Percentiles rank a stretch among this genome's conserved stretches.
These are phyloP conservation scores for Wickerhamiella hasegawae DNA, from an alignment of 805 yeast species.

Conservation along the genomic window DNA sequence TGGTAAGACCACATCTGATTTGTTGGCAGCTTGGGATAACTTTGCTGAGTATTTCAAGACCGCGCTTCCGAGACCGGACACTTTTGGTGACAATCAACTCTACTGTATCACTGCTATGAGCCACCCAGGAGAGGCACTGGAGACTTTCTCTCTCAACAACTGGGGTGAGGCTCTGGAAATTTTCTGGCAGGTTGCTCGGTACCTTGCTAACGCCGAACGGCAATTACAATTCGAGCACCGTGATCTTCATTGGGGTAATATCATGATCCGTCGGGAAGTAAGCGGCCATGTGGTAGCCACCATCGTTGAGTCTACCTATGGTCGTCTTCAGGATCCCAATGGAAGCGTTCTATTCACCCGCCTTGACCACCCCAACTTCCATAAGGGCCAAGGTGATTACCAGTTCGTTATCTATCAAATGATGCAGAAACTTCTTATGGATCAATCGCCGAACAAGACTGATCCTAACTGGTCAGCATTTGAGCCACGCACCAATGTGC, in stretches of 20 bases:
- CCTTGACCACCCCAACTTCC: conserved; percentile 50
- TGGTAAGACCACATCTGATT: not conserved
- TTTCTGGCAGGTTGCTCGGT: conserved; percentile 37
- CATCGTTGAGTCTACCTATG: conserved; percentile 23
- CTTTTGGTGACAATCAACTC: not conserved
- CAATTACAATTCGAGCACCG: conserved; percentile 49
- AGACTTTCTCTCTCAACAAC: conserved; percentile 25
- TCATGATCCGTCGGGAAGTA: conserved; percentile 28
- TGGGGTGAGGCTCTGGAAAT: conserved; percentile 27
- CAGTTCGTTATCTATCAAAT: conserved; percentile 44
- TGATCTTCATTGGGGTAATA: conserved; percentile 52
- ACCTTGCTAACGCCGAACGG: conserved; percentile 36
- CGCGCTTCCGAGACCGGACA: not conserved
- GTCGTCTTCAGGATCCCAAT: conserved; percentile 19
- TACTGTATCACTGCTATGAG: not conserved
- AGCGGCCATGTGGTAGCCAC: conserved; percentile 3
- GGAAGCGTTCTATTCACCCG: conserved; percentile 30
- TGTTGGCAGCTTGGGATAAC: conserved; percentile 27
- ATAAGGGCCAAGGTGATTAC: conserved; percentile 42
- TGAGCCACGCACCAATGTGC: conserved; percentile 36
- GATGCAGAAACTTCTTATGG: conserved; percentile 25
- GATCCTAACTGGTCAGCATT: conserved; percentile 29
- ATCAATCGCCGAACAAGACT: conserved; percentile 1
- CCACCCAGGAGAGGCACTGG: conserved; percentile 28
- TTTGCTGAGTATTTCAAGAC: conserved; percentile 14